A percentile compares a stretch with the other conserved stretches of the same genome.
phyloP scores from a whole-genome alignment of 1,284 basidiomycete species.

The Pseudozyma tsukubaensis region DNA sequence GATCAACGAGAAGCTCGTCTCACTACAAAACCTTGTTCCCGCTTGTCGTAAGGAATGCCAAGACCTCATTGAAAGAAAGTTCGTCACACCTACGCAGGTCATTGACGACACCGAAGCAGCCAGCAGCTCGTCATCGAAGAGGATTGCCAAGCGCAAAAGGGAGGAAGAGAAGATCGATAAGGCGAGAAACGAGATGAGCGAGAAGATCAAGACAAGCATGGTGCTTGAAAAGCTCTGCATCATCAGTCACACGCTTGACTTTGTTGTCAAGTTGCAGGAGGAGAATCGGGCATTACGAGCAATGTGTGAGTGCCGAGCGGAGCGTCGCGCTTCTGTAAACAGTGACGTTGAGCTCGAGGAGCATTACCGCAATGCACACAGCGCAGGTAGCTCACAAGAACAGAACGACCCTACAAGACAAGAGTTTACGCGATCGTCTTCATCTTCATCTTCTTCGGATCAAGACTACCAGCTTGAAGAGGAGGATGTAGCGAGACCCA shows the following conservation, averaged over 20 bases:
- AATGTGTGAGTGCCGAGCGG: slow-evolving; percentile 35
- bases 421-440: neutral
- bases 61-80: slow-evolving; percentile 54
- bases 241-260: slow-evolving; percentile 62
- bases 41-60: slow-evolving; percentile 64
- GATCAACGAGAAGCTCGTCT: slow-evolving; percentile 67
- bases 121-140: slow-evolving; percentile 6
- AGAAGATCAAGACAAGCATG: slow-evolving; percentile 49
- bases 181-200: slow-evolving; percentile 33
- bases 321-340: slow-evolving; percentile 10
- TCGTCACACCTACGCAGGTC: slow-evolving; percentile 9
- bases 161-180: slow-evolving; percentile 35
- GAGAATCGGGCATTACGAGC: slow-evolving; percentile 42
- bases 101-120: slow-evolving; percentile 11
- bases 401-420: neutral
- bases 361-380: slow-evolving; percentile 34
- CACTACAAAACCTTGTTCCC: slow-evolving; percentile 59
- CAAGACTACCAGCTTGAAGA: neutral
- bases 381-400: slow-evolving; percentile 5
- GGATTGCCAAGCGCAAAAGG: slow-evolving; percentile 21
- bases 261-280: slow-evolving; percentile 43
- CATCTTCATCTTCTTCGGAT: slow-evolving; percentile 12
- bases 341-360: slow-evolving; percentile 30
- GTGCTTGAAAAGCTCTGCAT: slow-evolving; percentile 67
- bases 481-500: slow-evolving; percentile 2